Evolutionary conservation across 495 filamentous ascomycete species (phyloP).

Genomic region (Neurospora sp.): DNA sequence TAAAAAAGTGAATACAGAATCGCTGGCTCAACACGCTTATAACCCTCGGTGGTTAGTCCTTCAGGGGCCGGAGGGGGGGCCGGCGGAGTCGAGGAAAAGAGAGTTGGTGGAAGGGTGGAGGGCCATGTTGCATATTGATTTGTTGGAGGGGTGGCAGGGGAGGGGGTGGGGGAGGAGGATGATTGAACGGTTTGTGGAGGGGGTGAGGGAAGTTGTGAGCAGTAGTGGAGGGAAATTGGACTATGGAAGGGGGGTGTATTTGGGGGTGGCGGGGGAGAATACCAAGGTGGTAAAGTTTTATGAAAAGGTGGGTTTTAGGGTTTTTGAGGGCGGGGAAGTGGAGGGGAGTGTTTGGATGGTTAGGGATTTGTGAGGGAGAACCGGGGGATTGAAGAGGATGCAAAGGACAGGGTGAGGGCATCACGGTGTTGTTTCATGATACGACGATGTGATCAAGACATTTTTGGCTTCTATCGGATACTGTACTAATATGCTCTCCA

Average conservation of each 20-base stretch:
- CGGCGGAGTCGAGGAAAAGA: constrained; percentile 5
- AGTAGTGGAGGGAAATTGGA: constrained; percentile 2
- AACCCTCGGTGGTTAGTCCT: constrained; percentile 23
- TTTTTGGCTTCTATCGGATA: not conserved
- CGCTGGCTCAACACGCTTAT: constrained; percentile 27
- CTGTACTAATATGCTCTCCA: no score
- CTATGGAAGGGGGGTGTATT: constrained; percentile 24
- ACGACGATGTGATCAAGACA: not conserved
- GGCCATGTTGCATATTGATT: constrained; percentile 35
- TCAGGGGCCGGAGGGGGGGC: constrained; percentile 13
- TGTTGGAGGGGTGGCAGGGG: constrained; percentile 25
- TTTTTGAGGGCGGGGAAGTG: constrained; percentile 23
- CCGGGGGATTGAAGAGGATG: not conserved
- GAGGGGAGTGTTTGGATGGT: constrained; percentile 33
- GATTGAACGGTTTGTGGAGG: constrained; percentile 26
- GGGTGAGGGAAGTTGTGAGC: constrained; percentile 13
- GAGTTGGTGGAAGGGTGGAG: constrained; percentile 19
- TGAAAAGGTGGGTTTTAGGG: constrained; percentile 29
- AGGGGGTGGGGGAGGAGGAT: constrained; percentile 28
- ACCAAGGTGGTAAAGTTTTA: constrained; percentile 33
- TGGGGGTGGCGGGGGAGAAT: constrained; percentile 32
- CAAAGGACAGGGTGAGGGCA: not conserved
- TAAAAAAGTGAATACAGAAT: constrained; percentile 11
- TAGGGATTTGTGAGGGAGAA: constrained; percentile 15
- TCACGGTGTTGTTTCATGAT: not conserved